A percentile compares a stretch with the other conserved stretches of the same genome.
Conservation (phyloP, 352 stramenopile genomes). For the Thraustochytrium aureum region DNA sequence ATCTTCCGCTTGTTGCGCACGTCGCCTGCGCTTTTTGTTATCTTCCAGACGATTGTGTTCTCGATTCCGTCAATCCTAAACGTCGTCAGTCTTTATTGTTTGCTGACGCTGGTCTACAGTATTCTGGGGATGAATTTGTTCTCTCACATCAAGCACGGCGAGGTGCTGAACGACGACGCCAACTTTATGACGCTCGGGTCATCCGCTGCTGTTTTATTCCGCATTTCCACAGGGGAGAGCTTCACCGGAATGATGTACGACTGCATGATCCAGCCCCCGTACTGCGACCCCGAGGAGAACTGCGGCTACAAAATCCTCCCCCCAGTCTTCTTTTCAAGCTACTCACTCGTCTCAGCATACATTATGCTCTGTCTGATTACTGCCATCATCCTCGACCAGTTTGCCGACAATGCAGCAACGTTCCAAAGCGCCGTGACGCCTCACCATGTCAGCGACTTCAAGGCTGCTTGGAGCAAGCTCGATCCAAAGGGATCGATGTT, state of each 20-base stretch:
- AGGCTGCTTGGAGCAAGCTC: conserved; percentile 27
- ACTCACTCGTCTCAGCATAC: conserved; percentile 68
- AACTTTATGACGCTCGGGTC: conserved; percentile 68
- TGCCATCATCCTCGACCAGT: conserved; percentile 73
- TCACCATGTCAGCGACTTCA: conserved; percentile 53
- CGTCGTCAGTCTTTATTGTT: conserved; percentile 67
- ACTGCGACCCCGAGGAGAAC: conserved; percentile 47
- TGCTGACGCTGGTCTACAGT: conserved; percentile 74
- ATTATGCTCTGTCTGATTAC: conserved; percentile 75
- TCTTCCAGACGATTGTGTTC: conserved; percentile 70
- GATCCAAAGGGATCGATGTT: conserved; percentile 46
- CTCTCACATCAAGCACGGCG: conserved; percentile 63
- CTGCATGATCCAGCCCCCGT: conserved; percentile 53
- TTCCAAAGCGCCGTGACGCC: conserved; percentile 13
- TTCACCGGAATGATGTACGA: conserved; percentile 79
- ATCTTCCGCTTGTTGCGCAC: conserved; percentile 65
- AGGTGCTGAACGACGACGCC: conserved; percentile 64
- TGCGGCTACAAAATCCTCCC: conserved; percentile 55
- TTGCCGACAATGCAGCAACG: conserved; percentile 61
- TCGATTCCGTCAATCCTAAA: conserved; percentile 73
- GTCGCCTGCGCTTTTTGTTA: conserved; percentile 64
- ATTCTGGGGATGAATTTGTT: conserved; percentile 75
- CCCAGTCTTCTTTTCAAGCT: conserved; percentile 70
- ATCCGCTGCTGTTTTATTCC: conserved; percentile 68
- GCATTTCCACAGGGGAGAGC: conserved; percentile 68